A percentile compares a stretch with the other conserved stretches of the same genome.
phyloP scores from a whole-genome alignment of 441 rosid genomes.

The Adansonia madagascariensis region DNA sequence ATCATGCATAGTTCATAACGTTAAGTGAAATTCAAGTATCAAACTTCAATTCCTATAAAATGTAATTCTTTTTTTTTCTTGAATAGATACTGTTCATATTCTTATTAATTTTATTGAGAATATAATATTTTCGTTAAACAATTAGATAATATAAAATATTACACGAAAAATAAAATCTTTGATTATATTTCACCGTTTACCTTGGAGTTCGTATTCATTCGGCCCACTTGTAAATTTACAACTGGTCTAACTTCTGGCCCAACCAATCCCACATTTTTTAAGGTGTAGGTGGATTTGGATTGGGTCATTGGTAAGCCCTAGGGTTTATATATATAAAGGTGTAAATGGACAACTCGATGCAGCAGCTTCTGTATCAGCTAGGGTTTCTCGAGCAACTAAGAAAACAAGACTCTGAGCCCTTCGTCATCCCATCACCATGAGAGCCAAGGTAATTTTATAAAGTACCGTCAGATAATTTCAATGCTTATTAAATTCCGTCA shows the following conservation, averaged over 20 bases:
- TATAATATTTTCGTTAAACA: too few relatives aligned
- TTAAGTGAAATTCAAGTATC: too few relatives aligned
- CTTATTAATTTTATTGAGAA: too few relatives aligned
- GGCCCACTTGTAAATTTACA: not conserved
- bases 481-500: not conserved
- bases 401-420: not conserved
- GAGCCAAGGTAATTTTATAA: conserved; percentile 52
- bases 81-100: too few relatives aligned
- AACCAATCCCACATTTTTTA: not conserved
- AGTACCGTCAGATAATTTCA: not conserved
- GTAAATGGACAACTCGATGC: not conserved
- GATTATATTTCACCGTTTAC: conserved; percentile 34
- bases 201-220: not conserved
- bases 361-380: not conserved
- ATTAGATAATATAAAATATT: not conserved
- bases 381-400: conserved; percentile 5
- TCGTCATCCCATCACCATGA: conserved; percentile 37
- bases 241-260: not conserved
- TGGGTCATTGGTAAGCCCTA: not conserved
- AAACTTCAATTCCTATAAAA: too few relatives aligned
- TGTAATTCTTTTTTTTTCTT: too few relatives aligned
- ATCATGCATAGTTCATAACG: too few relatives aligned
- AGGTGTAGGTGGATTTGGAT: not conserved
- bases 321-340: not conserved
- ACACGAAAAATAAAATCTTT: not conserved